Evolutionary conservation across 73 alveolate genomes (phyloP).

Genomic region (Paramecium tetraurelia): DNA sequence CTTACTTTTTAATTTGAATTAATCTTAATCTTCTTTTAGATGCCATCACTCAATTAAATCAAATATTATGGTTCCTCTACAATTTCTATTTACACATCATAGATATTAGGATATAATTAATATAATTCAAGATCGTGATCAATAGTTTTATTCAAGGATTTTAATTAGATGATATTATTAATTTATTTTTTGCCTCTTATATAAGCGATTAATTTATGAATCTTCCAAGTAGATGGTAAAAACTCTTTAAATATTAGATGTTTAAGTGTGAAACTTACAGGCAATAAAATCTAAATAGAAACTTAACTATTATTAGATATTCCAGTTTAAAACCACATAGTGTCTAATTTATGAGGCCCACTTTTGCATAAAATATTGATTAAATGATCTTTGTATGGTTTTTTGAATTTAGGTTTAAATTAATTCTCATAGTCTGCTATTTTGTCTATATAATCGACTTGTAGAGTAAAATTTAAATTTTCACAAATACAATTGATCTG

Average conservation of each 20-base stretch:
- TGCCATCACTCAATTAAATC: background rate
- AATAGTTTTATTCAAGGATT: background rate
- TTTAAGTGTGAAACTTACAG: background rate
- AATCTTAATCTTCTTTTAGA: background rate
- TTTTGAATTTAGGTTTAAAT: background rate
- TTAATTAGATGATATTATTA: background rate
- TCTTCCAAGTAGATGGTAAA: background rate
- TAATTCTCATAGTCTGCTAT: background rate
- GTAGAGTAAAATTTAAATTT: background rate
- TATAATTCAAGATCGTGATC: background rate
- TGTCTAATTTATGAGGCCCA: background rate
- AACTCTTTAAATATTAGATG: background rate
- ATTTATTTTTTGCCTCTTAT: background rate
- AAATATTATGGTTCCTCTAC: background rate
- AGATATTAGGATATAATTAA: background rate
- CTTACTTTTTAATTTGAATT: background rate
- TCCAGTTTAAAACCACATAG: background rate
- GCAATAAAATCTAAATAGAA: background rate
- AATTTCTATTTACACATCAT: background rate
- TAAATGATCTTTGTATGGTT: background rate
- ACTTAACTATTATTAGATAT: background rate
- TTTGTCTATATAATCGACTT: background rate
- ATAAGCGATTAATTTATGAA: background rate
- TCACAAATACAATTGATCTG: background rate
- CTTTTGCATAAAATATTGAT: background rate